phyloP scores from a whole-genome alignment of 805 yeast species.

The Pichia californica region DNA sequence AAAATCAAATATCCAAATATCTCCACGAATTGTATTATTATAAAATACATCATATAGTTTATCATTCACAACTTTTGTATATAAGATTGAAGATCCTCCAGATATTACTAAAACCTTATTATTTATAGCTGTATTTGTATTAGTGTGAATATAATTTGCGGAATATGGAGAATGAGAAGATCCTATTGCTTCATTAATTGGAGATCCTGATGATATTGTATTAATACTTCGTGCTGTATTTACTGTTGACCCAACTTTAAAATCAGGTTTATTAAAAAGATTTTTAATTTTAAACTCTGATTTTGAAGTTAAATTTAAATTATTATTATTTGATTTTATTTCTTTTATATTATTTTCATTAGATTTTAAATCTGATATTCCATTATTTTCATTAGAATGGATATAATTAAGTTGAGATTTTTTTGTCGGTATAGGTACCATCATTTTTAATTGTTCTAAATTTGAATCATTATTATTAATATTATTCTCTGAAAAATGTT shows the following conservation, averaged over 20 bases:
- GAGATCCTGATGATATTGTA: neutral
- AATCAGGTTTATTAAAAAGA: neutral
- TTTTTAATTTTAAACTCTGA: neutral
- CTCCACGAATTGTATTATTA: slow-evolving; percentile 33
- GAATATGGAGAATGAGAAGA: slow-evolving; percentile 4
- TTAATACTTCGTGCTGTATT: neutral
- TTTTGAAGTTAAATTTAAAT: neutral
- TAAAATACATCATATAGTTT: slow-evolving; percentile 15
- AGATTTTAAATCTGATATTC: neutral
- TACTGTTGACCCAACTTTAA: neutral
- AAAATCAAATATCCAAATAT: slow-evolving; percentile 46
- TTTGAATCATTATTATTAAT: neutral
- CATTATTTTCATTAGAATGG: neutral
- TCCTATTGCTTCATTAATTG: neutral
- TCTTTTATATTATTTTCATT: too few species aligned
- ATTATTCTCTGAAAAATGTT: too few species aligned
- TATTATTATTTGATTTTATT: too few species aligned
- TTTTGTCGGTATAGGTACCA: neutral
- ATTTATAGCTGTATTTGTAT: slow-evolving; percentile 7
- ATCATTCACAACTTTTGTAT: slow-evolving; percentile 19
- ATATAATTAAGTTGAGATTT: neutral
- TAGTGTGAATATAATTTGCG: slow-evolving; percentile 2
- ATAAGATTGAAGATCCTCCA: slow-evolving; percentile 29
- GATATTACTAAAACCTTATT: slow-evolving; percentile 23
- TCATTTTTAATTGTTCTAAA: neutral